These are phyloP conservation scores for Bipolaris oryzae DNA, from an alignment of 2,329 filamentous ascomycete genomes.

Conservation along the genomic window DNA sequence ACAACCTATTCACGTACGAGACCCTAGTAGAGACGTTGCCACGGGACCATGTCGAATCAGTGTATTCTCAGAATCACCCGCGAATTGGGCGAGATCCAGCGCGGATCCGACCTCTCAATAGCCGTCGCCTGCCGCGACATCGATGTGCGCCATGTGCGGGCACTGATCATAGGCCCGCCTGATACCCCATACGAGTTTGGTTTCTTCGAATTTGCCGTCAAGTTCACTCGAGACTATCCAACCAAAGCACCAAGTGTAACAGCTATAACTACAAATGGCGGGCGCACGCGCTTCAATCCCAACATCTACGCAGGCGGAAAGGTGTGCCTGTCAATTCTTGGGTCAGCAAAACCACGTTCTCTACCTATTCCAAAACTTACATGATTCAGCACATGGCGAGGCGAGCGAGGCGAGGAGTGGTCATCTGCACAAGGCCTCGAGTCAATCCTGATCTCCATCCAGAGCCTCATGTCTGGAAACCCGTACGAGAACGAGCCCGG, in stretches of 20 bases:
- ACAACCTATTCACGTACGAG: background rate
- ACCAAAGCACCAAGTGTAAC: slow-evolving; percentile 65
- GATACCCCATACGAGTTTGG: slow-evolving; percentile 97
- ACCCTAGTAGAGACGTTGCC: slow-evolving; percentile 5
- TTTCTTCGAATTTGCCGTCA: slow-evolving; percentile 89
- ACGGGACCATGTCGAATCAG: slow-evolving; percentile 72
- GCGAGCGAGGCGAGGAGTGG: slow-evolving; percentile 91
- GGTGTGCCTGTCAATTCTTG: slow-evolving; percentile 91
- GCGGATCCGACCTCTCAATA: slow-evolving; percentile 81
- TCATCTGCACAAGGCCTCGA: slow-evolving; percentile 94
- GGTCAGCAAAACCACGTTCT: slow-evolving; percentile 59
- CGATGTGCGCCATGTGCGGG: slow-evolving; percentile 86
- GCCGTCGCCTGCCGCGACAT: slow-evolving; percentile 85
- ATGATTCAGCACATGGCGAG: slow-evolving; percentile 80
- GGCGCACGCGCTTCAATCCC: slow-evolving; percentile 88
- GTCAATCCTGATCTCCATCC: slow-evolving; percentile 92
- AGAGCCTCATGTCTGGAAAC: slow-evolving; percentile 91
- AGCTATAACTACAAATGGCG: slow-evolving; percentile 85
- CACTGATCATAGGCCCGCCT: slow-evolving; percentile 88
- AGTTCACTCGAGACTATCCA: slow-evolving; percentile 86
- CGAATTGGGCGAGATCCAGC: slow-evolving; percentile 85
- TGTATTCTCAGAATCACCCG: slow-evolving; percentile 87
- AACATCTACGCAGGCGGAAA: slow-evolving; percentile 94
- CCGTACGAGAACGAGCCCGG: slow-evolving; percentile 97
- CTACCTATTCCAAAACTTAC: slow-evolving; percentile 12